Evolutionary conservation across 1,284 basidiomycete species (phyloP), one percentile per base, ranked within the genome.

Genomic region (Macrocystidia cucumis): DNA sequence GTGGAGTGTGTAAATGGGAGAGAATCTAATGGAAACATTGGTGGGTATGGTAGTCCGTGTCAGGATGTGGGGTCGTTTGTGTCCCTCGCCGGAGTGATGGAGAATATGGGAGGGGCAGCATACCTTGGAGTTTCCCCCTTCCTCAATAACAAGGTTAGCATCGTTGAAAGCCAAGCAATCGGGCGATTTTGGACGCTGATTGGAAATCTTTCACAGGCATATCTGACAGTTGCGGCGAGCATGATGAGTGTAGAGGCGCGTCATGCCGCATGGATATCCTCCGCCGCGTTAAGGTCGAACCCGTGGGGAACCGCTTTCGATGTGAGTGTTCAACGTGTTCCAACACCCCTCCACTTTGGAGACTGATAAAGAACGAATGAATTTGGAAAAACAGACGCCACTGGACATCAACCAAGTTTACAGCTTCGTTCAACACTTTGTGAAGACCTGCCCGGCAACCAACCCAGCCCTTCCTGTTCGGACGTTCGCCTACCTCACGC

Each of bases 221-320:
- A 61, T 37, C 35, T 55, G 13, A 61, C 61, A 5, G 60, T 62
- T n/a, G 60, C 63, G 3, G 64, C 54, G 0, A 49, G 63, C 0
- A 68, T 71, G 29, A 48, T 70, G 19, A 51, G 61, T 4, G 60
- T 62, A 8, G 65, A 73, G 40, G 55, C 62, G 9, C 67, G 68
- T 12, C 73, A 74, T 22, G 46, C 66, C 2, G 54, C 63, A 0
- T 79, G 74, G 74, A 56, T 78, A 19, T 53, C 60, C 29, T 65
- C 69, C 0, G 60, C 72, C 3, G 67, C 72, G 22, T 54, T 59
- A 30, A 59, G 68, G 40, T 51, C 55, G 5, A 56, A 67, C 16
- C 63, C 70, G 1, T 80, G 76, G 77, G 69, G 68, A 37, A 67
- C 69, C 1, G 56, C 73, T 5, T 72, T 73, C 48, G 64, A 65